Evolutionary conservation across 2,329 filamentous ascomycete genomes (phyloP).

Genomic region (Plectosphaerella sp.): DNA sequence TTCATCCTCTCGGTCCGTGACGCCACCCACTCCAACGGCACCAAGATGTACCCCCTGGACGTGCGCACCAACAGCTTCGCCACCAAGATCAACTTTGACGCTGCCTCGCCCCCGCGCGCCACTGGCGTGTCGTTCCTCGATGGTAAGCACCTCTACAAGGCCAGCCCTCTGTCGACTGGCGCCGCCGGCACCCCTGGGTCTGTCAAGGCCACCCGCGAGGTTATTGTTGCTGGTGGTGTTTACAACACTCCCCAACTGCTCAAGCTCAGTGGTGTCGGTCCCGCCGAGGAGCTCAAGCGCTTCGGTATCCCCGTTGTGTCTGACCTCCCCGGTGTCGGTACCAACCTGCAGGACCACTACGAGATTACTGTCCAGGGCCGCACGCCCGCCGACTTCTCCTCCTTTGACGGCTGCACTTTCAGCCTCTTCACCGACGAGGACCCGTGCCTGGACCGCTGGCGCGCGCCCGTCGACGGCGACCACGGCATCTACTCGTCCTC

Average conservation of each 20-base stretch:
- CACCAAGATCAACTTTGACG: conserved; percentile 40
- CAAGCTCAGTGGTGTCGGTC: conserved; percentile 45
- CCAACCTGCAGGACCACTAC: conserved; percentile 56
- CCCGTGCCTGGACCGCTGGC: conserved; percentile 24
- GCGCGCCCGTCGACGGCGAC: conserved; percentile 33
- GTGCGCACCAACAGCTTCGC: conserved; percentile 43
- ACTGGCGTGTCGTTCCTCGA: conserved; percentile 45
- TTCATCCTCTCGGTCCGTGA: conserved; percentile 47
- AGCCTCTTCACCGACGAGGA: conserved; percentile 23
- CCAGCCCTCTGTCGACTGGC: conserved; percentile 30
- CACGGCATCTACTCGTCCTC: conserved; percentile 21
- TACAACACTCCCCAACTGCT: conserved; percentile 51
- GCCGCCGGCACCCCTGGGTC: conserved; percentile 1
- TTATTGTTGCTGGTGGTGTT: conserved; percentile 45
- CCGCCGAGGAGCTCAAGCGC: conserved; percentile 30
- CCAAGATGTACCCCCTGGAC: conserved; percentile 51
- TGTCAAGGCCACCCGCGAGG: conserved; percentile 35
- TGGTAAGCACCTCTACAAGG: conserved; percentile 40
- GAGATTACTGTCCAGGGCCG: conserved; percentile 40
- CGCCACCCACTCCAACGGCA: conserved; percentile 42
- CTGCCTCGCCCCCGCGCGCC: conserved; percentile 31
- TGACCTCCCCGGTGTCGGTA: conserved; percentile 55
- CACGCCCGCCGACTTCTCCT: conserved; percentile 29
- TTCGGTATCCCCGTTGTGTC: conserved; percentile 37
- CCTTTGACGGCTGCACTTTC: conserved; percentile 23